These are phyloP conservation scores for Citrus trifoliata DNA, from an alignment of 345 rosid species.

Conservation along the genomic window DNA sequence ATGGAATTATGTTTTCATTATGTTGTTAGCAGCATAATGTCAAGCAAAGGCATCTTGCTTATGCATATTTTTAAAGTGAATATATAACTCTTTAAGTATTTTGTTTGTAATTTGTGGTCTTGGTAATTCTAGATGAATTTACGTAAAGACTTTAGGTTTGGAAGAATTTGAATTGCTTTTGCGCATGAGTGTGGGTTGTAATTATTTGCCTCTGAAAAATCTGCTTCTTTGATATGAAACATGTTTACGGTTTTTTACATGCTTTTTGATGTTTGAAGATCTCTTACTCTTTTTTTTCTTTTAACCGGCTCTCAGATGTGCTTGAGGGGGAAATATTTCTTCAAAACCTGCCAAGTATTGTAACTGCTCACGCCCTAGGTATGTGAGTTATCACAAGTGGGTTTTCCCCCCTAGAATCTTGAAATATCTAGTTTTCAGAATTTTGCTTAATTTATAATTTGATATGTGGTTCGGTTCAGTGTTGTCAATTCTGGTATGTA, in stretches of 20 bases:
- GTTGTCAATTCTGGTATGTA: neutral
- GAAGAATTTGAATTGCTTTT: neutral
- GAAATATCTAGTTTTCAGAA: neutral
- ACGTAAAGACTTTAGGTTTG: neutral
- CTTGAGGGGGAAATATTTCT: slow-evolving; percentile 97
- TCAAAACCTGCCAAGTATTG: slow-evolving; percentile 91
- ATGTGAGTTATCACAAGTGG: slow-evolving; percentile 9
- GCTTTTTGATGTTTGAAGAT: slow-evolving; percentile 3
- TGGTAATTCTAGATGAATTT: neutral
- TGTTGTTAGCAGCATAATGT: neutral
- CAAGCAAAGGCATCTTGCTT: neutral
- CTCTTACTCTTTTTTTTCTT: slow-evolving; percentile 3
- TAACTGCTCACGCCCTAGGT: slow-evolving; percentile 92
- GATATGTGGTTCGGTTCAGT: neutral
- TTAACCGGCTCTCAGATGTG: slow-evolving; percentile 50
- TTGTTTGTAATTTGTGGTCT: neutral
- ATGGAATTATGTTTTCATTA: neutral
- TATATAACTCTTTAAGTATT: neutral
- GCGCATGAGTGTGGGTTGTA: neutral
- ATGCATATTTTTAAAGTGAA: neutral
- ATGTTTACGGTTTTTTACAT: neutral
- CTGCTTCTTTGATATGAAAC: neutral
- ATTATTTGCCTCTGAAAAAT: neutral
- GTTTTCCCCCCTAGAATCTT: neutral
- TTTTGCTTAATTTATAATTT: neutral